Evolutionary conservation across 805 yeast genomes (phyloP), one percentile per base, ranked within the genome.

Genomic region (Teunomyces cretensis): DNA sequence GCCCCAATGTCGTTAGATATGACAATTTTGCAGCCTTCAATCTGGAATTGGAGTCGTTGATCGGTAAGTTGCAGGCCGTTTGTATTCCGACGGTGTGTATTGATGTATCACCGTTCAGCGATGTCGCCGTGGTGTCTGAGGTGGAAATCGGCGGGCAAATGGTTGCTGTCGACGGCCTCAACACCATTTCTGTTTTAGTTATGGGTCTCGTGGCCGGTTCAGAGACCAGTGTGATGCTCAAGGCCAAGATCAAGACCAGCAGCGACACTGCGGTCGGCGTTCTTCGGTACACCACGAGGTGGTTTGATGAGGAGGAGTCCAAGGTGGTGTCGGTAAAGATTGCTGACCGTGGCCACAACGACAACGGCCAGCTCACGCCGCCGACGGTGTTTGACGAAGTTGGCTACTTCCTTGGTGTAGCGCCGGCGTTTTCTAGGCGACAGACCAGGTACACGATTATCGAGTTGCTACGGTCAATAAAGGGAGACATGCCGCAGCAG

Each of bases 361-460:
- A 13, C n/a, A 39, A 28, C 7, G 41, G 30, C 9, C 42, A 37
- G 7, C 26, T 42, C 32, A 42, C 45, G 9, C 46, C 46, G 6
- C 32, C 46, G 6, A 32, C 41, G 15, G 14, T 32, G 16, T 32
- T 26, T 16, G 42, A 39, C n/a, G 24, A 36, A 38, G 26, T 30
- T 17, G 30, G 22, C 26, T 13, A 11, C 31, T 22, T 33, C 30
- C 41, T 17, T 15, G 30, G 31, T 27, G 33, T 39, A 6, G 32
- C 30, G 13, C 62, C 64, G 0, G 42, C 56, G 1, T 65, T 60
- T 46, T 63, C 70, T 1, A 62, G 64, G 47, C 56, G 70, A 31
- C 62, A 68, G 44, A 63, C 70, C 3, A 76, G 74, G 46, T 41
- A 67, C 14, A 37, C 63, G 8, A 52, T 69, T 3, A 47, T 64